phyloP scores from a whole-genome alignment of 768 basidiomycete genomes.

The Serendipita sp. region DNA sequence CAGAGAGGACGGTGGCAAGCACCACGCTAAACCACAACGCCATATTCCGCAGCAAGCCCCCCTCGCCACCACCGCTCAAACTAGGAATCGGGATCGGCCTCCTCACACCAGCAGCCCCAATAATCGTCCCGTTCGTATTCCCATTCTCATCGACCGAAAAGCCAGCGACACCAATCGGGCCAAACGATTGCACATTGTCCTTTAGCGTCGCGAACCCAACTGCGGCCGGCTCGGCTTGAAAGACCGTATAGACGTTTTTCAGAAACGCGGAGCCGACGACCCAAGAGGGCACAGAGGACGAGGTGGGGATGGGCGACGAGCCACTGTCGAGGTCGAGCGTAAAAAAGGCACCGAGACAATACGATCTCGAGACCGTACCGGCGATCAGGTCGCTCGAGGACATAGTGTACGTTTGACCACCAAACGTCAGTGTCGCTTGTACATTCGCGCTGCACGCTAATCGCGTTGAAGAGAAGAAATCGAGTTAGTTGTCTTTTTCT shows the following conservation, averaged over 20 bases:
- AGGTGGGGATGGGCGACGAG: neutral
- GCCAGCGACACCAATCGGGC: neutral
- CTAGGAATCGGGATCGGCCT: neutral
- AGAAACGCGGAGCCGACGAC: slow-evolving; percentile 13
- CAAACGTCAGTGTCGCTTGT: slow-evolving; percentile 11
- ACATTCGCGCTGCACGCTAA: slow-evolving; percentile 1
- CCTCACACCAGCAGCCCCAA: neutral
- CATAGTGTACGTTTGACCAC: slow-evolving; percentile 9
- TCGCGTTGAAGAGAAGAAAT: neutral
- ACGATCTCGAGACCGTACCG: neutral
- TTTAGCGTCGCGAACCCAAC: neutral
- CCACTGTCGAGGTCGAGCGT: neutral
- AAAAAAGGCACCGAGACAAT: slow-evolving; percentile 11
- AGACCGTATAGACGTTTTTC: slow-evolving; percentile 14
- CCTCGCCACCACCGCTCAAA: too few species aligned
- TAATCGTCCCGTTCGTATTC: neutral
- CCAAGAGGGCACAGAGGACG: neutral
- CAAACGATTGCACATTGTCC: neutral
- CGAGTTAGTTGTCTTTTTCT: neutral
- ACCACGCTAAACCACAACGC: too few species aligned
- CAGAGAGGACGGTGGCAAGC: too few species aligned
- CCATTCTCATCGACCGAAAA: neutral
- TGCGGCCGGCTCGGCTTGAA: neutral
- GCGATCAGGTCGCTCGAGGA: slow-evolving; percentile 6
- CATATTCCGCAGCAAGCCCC: too few species aligned